A percentile compares a stretch with the other conserved stretches of the same genome.
These are phyloP conservation scores for Nemophila menziesii DNA, from an alignment of 257 asterid species.

Conservation along the genomic window DNA sequence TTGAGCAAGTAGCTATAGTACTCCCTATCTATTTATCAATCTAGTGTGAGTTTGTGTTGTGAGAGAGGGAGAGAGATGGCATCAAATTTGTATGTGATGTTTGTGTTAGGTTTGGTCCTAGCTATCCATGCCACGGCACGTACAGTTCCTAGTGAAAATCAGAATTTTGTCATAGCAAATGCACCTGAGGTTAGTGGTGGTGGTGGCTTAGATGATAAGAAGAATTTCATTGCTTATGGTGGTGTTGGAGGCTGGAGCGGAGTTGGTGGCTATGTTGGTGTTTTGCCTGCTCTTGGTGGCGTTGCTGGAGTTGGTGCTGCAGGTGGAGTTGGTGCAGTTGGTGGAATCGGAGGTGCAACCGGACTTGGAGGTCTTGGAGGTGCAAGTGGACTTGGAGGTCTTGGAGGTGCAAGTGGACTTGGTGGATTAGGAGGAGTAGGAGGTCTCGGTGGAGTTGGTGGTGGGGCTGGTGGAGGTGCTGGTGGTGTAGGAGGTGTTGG, in stretches of 20 bases:
- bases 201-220: slow-evolving; percentile 32
- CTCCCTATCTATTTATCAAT: slow-evolving; percentile 8
- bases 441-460: slow-evolving; percentile 13
- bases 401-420: slow-evolving; percentile 24
- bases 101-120: slow-evolving; percentile 24
- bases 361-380: slow-evolving; percentile 22
- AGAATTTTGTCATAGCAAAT: slow-evolving; percentile 19
- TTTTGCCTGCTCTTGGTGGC: slow-evolving; percentile 40
- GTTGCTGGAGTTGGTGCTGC: slow-evolving; percentile 15
- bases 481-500: not conserved
- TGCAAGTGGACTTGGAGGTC: slow-evolving; percentile 23
- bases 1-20: slow-evolving; percentile 12
- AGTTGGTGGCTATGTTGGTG: slow-evolving; percentile 42
- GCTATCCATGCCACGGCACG: slow-evolving; percentile 42
- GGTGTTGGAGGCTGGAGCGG: slow-evolving; percentile 44
- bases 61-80: slow-evolving; percentile 21
- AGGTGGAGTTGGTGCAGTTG: slow-evolving; percentile 19
- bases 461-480: not conserved
- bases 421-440: slow-evolving; percentile 35
- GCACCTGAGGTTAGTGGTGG: slow-evolving; percentile 12
- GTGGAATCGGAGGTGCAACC: slow-evolving; percentile 26
- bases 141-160: slow-evolving; percentile 27
- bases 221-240: slow-evolving; percentile 46
- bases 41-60: not conserved
- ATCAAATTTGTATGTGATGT: slow-evolving; percentile 24